Percentiles rank a stretch among this genome's conserved stretches.
Evolutionary conservation across 331 rosid species (phyloP).

Genomic region (Acacia concinna): DNA sequence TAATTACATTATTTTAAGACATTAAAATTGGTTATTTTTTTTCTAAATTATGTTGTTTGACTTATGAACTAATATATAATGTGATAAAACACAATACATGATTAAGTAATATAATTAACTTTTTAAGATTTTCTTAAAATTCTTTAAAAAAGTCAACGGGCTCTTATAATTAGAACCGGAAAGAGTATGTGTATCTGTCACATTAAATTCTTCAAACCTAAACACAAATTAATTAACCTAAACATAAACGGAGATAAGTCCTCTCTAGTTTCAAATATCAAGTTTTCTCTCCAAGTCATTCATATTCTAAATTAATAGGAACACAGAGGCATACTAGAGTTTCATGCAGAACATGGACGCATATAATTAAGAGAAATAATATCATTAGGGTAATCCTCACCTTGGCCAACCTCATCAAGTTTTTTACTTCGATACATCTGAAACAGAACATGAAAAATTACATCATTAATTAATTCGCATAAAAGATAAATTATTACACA

Average conservation of each 20-base stretch:
- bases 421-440: conserved; percentile 98
- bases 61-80: no score
- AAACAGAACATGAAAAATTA: conserved; percentile 17
- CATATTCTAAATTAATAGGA: background rate
- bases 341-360: background rate
- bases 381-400: conserved; percentile 40
- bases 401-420: conserved; percentile 89
- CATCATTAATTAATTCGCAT: background rate
- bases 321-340: background rate
- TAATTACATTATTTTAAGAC: no score
- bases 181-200: background rate
- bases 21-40: no score
- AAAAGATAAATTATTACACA: background rate
- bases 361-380: background rate
- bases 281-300: background rate
- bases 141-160: no score
- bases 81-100: no score
- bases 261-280: background rate
- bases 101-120: no score
- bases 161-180: no score
- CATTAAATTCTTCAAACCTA: no score
- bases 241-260: background rate
- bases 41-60: no score
- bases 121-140: no score
- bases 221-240: no score